Evolutionary conservation across 2,329 filamentous ascomycete genomes (phyloP).

Genomic region (Fusarium armeniacum): DNA sequence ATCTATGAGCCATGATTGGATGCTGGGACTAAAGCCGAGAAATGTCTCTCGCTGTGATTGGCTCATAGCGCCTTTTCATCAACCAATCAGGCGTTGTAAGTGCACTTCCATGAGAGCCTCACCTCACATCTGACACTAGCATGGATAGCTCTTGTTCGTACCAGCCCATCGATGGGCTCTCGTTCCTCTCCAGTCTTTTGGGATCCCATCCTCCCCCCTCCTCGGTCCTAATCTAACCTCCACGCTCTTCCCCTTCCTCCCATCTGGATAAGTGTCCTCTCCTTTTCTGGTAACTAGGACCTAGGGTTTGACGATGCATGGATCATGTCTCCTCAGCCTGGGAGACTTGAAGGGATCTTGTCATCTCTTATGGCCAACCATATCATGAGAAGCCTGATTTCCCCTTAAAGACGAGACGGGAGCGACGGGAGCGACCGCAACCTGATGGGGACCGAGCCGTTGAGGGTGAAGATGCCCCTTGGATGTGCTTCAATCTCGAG

Average conservation of each 20-base stretch:
- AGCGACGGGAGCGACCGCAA: constrained; percentile 49
- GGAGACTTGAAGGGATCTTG: constrained; percentile 37
- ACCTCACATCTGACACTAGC: constrained; percentile 53
- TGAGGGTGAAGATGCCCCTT: constrained; percentile 42
- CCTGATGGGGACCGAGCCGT: constrained; percentile 46
- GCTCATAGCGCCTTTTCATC: background rate
- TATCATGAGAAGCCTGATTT: constrained; percentile 42
- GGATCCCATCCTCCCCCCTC: constrained; percentile 22
- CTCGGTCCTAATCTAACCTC: constrained; percentile 36
- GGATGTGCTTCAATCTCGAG: constrained; percentile 23
- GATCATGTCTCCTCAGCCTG: constrained; percentile 43
- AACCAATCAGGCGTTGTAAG: constrained; percentile 52
- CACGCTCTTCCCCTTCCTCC: constrained; percentile 31
- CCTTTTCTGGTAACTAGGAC: constrained; percentile 41
- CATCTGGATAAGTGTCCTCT: constrained; percentile 41
- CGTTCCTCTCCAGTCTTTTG: constrained; percentile 43
- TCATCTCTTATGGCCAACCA: constrained; percentile 50
- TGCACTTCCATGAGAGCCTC: constrained; percentile 54
- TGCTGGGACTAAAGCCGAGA: constrained; percentile 27
- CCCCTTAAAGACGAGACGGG: constrained; percentile 46
- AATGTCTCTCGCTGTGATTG: constrained; percentile 24
- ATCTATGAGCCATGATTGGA: constrained; percentile 37
- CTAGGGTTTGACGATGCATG: constrained; percentile 39
- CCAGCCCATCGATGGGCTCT: constrained; percentile 46
- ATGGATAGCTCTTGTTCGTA: constrained; percentile 48